Evolutionary conservation across 129 eudicot genomes (phyloP), one percentile per base, ranked within the genome.

Genomic region (Mikania micrantha): DNA sequence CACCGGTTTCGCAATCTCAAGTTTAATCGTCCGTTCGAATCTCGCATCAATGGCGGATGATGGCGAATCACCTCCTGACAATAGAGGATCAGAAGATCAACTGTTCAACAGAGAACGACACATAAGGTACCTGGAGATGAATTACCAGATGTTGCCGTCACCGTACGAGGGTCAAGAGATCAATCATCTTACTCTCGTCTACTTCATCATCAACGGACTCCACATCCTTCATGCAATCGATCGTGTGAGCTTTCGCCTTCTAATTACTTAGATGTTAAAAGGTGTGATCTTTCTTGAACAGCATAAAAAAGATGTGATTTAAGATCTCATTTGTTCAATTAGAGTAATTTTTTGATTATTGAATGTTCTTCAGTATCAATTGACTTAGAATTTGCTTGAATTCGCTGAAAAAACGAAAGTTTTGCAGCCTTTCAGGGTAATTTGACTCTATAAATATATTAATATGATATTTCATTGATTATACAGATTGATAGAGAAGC

Each of bases 141-240:
- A 89, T 79, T 81, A 79, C 72, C 71, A 87, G 22, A 28, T 86
- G 8, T 22, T 93, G 61, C 96, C 99, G 11, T 71, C 86, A 11
- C 82, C 74, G 1, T 93, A 93, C 22, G 80, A 83, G 48, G 67
- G 67, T 41, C 99, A 93, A 74, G 96, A 93, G 74, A 89, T 89
- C 82, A 93, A 86, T 45, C 95, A 87, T 45, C 95, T 93, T 73
- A 93, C 96, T 66, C 95, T 93, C 74, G 95, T 93, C 32, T 88
- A 88, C 88, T 93, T 93, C 79, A 82, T 78, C 29, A 54, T 93
- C 56, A 80, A 87, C 67, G 96, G 97, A 16, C 90, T 93, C 64
- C 79, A 93, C 72, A 80, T 93, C 29, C 90, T 88, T 35, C 49
- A 67, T 45, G 81, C 96, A 53, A 72, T 86, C 66, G 78, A 93